Percentiles rank a stretch among this genome's conserved stretches.
Conservation (phyloP, 768 basidiomycete genomes). For the Ramaria sp. region DNA sequence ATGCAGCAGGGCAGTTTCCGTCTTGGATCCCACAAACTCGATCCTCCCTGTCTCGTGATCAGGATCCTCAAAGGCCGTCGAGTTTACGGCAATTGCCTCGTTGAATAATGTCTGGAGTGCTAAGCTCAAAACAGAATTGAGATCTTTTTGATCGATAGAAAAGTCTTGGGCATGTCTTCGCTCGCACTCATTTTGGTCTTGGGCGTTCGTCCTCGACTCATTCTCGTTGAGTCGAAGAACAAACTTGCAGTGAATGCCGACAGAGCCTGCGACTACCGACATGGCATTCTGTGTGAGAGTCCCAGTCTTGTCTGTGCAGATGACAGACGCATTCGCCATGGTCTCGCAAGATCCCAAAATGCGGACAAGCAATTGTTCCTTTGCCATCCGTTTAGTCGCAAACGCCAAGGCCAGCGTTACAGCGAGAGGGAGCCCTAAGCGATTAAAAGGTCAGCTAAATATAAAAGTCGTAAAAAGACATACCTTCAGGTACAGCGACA, state of each 20-base stretch:
- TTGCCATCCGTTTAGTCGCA: conserved; percentile 97
- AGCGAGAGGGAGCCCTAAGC: conserved; percentile 77
- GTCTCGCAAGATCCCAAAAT: conserved; percentile 96
- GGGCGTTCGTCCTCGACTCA: conserved; percentile 57
- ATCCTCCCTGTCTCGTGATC: conserved; percentile 47
- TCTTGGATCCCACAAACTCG: conserved; percentile 86
- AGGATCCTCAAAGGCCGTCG: conserved; percentile 85
- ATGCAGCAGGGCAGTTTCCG: conserved; percentile 82
- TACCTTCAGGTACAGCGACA: conserved; percentile 79
- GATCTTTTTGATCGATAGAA: conserved; percentile 66
- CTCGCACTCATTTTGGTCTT: conserved; percentile 31
- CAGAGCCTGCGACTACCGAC: conserved; percentile 92
- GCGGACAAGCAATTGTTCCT: conserved; percentile 89
- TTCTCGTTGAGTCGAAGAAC: conserved; percentile 71
- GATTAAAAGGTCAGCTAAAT: conserved; percentile 5
- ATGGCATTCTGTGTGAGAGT: conserved; percentile 93
- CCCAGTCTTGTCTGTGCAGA: conserved; percentile 95
- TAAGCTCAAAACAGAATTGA: conserved; percentile 48
- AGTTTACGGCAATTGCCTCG: conserved; percentile 81
- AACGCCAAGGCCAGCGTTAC: conserved; percentile 95
- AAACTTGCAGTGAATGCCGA: conserved; percentile 93
- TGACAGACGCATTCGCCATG: conserved; percentile 95
- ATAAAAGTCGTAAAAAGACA: conserved; percentile 10
- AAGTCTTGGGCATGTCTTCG: conserved; percentile 62
- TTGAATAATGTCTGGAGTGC: conserved; percentile 62